Conservation (phyloP, 2,329 filamentous ascomycete genomes). For the Parascedosporium putredinis region DNA sequence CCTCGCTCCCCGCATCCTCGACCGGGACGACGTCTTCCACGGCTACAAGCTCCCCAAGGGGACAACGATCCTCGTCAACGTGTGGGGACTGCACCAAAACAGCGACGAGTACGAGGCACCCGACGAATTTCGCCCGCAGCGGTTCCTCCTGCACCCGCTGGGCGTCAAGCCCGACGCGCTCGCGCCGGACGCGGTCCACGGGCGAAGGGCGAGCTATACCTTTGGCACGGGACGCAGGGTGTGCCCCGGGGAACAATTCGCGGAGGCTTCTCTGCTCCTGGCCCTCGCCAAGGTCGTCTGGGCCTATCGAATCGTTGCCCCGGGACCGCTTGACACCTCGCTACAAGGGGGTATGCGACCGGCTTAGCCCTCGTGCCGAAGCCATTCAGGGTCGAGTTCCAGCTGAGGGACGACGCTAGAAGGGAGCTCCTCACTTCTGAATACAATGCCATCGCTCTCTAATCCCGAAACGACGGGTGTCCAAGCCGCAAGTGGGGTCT, state of each 20-base stretch:
- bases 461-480: too few species aligned
- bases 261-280: constrained; percentile 31
- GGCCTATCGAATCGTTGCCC: constrained; percentile 30
- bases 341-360: constrained; percentile 17
- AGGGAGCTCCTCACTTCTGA: not conserved
- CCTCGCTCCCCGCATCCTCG: constrained; percentile 34
- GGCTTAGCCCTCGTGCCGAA: constrained; percentile 11
- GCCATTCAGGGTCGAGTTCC: constrained; percentile 13
- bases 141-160: constrained; percentile 15
- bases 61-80: constrained; percentile 28
- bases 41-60: constrained; percentile 37
- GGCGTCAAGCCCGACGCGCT: constrained; percentile 10
- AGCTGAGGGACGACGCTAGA: constrained; percentile 13
- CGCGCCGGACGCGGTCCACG: constrained; percentile 9
- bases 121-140: constrained; percentile 17
- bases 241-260: constrained; percentile 37
- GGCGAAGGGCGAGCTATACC: constrained; percentile 22
- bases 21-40: constrained; percentile 35
- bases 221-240: constrained; percentile 38
- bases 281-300: constrained; percentile 33
- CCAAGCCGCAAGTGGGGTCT: too few species aligned
- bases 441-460: not conserved
- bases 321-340: constrained; percentile 15
- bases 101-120: constrained; percentile 16
- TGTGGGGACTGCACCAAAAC: constrained; percentile 21